Evolutionary conservation across 495 filamentous ascomycete species (phyloP).

Genomic region (Polyplosphaeria fusca): DNA sequence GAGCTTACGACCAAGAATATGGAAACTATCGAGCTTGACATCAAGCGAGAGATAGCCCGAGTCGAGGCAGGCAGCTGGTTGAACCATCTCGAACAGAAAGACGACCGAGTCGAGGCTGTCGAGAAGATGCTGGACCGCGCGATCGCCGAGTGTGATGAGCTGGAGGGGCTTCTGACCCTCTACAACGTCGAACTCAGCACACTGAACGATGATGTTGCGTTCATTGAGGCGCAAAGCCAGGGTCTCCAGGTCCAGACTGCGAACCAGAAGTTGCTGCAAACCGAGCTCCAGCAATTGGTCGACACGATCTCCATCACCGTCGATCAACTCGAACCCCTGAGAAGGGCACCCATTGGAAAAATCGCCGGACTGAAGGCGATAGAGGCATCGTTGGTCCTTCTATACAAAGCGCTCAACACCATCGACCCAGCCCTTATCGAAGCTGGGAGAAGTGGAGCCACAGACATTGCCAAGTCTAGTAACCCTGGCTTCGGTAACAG

Average conservation of each 20-base stretch:
- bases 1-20: constrained; percentile 67
- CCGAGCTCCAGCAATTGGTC: constrained; percentile 75
- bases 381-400: constrained; percentile 68
- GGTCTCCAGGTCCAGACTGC: constrained; percentile 95
- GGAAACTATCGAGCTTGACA: constrained; percentile 75
- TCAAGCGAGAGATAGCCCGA: constrained; percentile 81
- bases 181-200: constrained; percentile 93
- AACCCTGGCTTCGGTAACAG: constrained; percentile 66
- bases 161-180: constrained; percentile 87
- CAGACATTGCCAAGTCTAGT: constrained; percentile 13
- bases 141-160: constrained; percentile 89
- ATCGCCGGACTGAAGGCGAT: constrained; percentile 67
- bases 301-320: constrained; percentile 83
- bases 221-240: constrained; percentile 95
- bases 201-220: constrained; percentile 90
- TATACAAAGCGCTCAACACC: constrained; percentile 92
- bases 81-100: constrained; percentile 79
- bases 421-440: constrained; percentile 71
- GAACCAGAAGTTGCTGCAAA: constrained; percentile 91
- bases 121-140: constrained; percentile 80
- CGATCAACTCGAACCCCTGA: constrained; percentile 67
- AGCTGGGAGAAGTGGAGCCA: constrained; percentile 8
- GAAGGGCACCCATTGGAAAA: constrained; percentile 69
- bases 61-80: constrained; percentile 94
- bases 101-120: constrained; percentile 79